A percentile compares a stretch with the other conserved stretches of the same genome.
Evolutionary conservation across 164 flowering plant species (phyloP).

Genomic region (Hamamelis virginiana): DNA sequence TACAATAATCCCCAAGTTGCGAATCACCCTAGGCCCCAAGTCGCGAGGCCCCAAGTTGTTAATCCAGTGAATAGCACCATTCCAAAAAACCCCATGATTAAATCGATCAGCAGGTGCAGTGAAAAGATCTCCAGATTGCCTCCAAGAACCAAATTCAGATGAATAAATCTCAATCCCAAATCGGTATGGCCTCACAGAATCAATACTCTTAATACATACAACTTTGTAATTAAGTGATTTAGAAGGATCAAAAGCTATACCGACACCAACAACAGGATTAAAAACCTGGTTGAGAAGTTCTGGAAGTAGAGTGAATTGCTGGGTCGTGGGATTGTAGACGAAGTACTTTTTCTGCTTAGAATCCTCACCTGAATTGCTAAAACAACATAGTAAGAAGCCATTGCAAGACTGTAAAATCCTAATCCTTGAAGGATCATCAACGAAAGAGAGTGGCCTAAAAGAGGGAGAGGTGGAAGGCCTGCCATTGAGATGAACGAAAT

Average conservation of each 20-base stretch:
- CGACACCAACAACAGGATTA: neutral
- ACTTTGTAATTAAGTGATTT: constrained; percentile 23
- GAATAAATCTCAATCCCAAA: too few species aligned
- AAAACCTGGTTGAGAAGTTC: neutral
- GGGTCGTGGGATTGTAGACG: constrained; percentile 25
- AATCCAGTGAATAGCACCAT: too few species aligned
- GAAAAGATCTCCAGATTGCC: too few species aligned
- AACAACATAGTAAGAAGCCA: constrained; percentile 17
- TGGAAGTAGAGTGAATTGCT: constrained; percentile 15
- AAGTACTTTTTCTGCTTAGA: neutral
- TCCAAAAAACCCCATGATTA: too few species aligned
- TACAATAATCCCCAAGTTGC: too few species aligned
- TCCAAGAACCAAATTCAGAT: too few species aligned
- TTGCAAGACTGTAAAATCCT: constrained; percentile 24
- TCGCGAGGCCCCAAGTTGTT: too few species aligned
- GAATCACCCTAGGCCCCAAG: too few species aligned
- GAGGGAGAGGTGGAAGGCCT: constrained; percentile 5
- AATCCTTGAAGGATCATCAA: neutral
- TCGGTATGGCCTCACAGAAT: too few species aligned
- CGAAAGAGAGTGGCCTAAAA: too few species aligned
- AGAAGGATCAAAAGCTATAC: constrained; percentile 22
- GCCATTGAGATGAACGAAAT: constrained; percentile 6
- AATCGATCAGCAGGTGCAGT: too few species aligned
- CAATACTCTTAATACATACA: constrained; percentile 1
- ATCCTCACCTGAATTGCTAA: neutral